phyloP scores from a whole-genome alignment of 306 rosid genomes.

The Medicago ruthenica region DNA sequence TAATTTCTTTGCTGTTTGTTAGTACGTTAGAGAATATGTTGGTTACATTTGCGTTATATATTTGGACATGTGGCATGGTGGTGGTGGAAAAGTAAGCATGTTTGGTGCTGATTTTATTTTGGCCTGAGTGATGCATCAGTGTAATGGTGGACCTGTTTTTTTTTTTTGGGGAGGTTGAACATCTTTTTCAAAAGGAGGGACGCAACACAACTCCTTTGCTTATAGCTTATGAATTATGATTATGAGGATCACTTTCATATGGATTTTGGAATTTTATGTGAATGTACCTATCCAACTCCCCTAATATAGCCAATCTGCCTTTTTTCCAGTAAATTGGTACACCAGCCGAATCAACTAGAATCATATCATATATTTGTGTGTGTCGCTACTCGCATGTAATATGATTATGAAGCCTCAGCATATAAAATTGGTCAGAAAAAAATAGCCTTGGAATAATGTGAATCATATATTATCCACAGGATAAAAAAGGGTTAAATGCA shows the following conservation, averaged over 20 bases:
- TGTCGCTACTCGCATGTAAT: too few relatives aligned
- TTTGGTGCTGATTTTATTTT: background rate
- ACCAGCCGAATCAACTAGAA: background rate
- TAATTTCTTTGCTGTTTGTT: background rate
- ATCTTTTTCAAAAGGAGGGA: background rate
- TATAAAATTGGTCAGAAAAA: too few relatives aligned
- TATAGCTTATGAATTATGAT: background rate
- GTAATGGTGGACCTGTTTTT: constrained; percentile 4
- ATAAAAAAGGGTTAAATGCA: too few relatives aligned
- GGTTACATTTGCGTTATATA: background rate
- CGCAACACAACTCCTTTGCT: background rate
- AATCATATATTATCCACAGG: too few relatives aligned
- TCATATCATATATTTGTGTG: too few relatives aligned
- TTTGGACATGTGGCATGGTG: constrained; percentile 11
- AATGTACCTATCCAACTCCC: background rate
- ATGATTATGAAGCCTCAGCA: too few relatives aligned
- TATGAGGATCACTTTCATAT: background rate
- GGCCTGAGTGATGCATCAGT: too few relatives aligned
- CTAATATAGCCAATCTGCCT: background rate
- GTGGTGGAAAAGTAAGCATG: background rate
- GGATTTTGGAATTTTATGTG: background rate
- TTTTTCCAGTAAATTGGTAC: background rate
- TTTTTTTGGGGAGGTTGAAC: background rate
- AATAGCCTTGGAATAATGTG: too few relatives aligned
- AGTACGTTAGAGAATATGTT: background rate